A percentile compares a stretch with the other conserved stretches of the same genome.
These are phyloP conservation scores for Lactarius tabidus DNA, from an alignment of 768 basidiomycete genomes.

Conservation along the genomic window DNA sequence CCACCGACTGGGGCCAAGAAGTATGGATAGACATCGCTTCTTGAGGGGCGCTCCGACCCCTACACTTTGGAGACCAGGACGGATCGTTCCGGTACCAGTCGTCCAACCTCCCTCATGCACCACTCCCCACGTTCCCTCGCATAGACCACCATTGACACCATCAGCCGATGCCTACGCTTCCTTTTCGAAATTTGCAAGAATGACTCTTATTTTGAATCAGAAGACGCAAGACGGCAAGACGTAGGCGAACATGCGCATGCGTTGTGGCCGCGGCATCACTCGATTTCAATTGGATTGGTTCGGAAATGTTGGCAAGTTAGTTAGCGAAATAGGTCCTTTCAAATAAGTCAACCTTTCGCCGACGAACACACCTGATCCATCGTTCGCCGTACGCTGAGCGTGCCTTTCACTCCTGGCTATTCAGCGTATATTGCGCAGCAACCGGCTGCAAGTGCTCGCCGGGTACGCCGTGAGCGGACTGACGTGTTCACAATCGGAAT, in stretches of 20 bases:
- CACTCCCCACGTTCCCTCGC: not conserved
- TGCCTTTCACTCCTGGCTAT: slow-evolving; percentile 5
- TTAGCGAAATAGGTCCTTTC: not conserved
- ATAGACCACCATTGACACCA: too few species aligned
- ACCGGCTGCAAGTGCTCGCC: not conserved
- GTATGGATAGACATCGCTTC: slow-evolving; percentile 4
- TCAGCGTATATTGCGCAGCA: not conserved
- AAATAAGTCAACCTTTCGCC: not conserved
- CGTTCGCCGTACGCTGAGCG: slow-evolving; percentile 1
- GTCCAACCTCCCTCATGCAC: not conserved
- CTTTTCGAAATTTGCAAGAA: slow-evolving; percentile 4
- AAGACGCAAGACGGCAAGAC: not conserved
- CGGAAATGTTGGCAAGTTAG: not conserved
- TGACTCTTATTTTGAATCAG: not conserved
- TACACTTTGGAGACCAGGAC: not conserved
- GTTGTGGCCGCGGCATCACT: not conserved
- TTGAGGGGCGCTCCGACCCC: not conserved
- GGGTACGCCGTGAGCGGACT: not conserved
- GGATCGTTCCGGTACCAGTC: not conserved
- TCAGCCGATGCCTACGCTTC: not conserved
- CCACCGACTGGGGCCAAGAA: not conserved
- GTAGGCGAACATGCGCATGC: not conserved
- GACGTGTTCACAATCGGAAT: not conserved
- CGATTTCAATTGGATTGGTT: not conserved
- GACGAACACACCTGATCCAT: not conserved